phyloP scores from a whole-genome alignment of 1,284 basidiomycete species.

The Rhodotorula sp. region DNA sequence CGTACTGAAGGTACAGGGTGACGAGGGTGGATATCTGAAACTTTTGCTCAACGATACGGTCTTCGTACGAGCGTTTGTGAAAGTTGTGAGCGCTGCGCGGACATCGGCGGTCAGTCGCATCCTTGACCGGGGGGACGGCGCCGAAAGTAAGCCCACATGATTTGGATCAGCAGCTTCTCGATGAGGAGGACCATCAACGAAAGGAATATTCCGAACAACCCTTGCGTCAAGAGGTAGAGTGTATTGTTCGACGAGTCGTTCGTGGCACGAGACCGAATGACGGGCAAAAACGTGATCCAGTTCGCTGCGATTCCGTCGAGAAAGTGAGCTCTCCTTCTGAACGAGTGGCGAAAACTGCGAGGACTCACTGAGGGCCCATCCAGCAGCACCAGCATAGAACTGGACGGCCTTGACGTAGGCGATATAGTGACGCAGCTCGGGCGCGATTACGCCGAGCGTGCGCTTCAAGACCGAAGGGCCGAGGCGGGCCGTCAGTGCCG shows the following conservation, averaged over 20 bases:
- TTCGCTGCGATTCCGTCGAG: not conserved
- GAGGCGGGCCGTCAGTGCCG: conserved; percentile 56
- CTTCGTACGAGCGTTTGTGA: conserved; percentile 75
- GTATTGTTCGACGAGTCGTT: conserved; percentile 42
- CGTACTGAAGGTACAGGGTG: conserved; percentile 66
- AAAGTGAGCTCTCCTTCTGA: not conserved
- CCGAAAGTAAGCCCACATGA: conserved; percentile 55
- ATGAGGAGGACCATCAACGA: conserved; percentile 69
- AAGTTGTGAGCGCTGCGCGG: conserved; percentile 59
- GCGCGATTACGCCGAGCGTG: conserved; percentile 69
- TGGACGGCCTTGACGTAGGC: conserved; percentile 70
- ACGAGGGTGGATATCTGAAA: conserved; percentile 71
- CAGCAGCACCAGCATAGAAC: conserved; percentile 34
- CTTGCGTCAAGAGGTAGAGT: conserved; percentile 59
- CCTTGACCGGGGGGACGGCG: no score
- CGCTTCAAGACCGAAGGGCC: conserved; percentile 48
- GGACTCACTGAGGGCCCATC: conserved; percentile 35
- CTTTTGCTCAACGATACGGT: conserved; percentile 80
- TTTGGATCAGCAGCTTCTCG: conserved; percentile 84
- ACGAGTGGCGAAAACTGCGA: not conserved
- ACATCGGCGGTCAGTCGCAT: no score
- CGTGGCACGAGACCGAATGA: conserved; percentile 17
- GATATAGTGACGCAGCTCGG: conserved; percentile 67
- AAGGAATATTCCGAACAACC: conserved; percentile 72
- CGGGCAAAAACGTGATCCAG: conserved; percentile 35